phyloP scores from a whole-genome alignment of 441 rosid species.

The Hura crepitans region DNA sequence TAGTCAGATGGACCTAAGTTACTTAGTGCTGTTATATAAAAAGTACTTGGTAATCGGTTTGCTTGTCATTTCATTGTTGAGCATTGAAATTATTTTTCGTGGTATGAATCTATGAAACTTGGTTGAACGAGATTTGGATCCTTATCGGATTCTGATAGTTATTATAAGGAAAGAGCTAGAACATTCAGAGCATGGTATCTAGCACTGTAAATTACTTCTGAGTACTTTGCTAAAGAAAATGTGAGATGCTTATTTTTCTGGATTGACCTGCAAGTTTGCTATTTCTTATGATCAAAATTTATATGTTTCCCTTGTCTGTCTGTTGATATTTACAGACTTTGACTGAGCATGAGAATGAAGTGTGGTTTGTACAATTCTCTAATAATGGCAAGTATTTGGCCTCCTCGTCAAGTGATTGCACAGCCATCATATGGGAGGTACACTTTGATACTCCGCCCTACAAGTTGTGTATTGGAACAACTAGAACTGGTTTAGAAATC shows the following conservation, averaged over 20 bases:
- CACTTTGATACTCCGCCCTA: neutral
- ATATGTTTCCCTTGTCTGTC: neutral
- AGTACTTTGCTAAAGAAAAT: neutral
- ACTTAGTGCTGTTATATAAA: neutral
- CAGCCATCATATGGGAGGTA: constrained; percentile 94
- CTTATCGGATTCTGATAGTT: neutral
- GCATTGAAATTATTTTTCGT: neutral
- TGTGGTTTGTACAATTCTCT: constrained; percentile 89
- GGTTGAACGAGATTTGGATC: neutral
- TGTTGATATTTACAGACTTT: constrained; percentile 52
- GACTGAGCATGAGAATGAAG: constrained; percentile 76
- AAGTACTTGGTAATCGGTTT: neutral
- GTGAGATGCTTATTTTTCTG: constrained; percentile 1
- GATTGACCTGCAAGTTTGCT: neutral
- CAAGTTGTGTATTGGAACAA: neutral
- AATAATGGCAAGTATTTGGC: constrained; percentile 72
- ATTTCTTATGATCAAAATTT: neutral
- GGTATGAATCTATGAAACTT: neutral
- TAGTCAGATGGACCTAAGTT: neutral
- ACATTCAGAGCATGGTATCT: neutral
- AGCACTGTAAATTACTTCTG: neutral
- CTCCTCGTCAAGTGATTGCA: constrained; percentile 84
- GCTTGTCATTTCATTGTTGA: neutral
- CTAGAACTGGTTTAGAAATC: neutral
- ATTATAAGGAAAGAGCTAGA: neutral